phyloP scores from a whole-genome alignment of 176 grass and related monocot genomes.

The Musa acuminata region DNA sequence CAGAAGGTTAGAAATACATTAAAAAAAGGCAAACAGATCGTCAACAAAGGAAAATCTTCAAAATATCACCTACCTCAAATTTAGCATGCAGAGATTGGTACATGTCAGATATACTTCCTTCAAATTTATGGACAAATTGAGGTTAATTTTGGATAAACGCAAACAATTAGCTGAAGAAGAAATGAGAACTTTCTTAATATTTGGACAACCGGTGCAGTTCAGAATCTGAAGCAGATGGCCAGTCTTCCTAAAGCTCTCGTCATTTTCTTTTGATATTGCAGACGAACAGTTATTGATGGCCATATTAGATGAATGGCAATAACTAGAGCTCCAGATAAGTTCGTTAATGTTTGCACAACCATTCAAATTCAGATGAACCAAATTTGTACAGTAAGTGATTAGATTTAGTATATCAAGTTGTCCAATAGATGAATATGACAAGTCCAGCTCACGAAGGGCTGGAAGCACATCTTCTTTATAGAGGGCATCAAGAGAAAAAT shows the following conservation, averaged over 20 bases:
- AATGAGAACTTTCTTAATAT: conserved; percentile 82
- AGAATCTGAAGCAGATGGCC: conserved; percentile 65
- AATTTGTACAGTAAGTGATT: conserved; percentile 62
- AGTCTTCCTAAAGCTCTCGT: conserved; percentile 20
- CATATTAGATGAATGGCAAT: conserved; percentile 31
- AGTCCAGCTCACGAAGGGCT: conserved; percentile 70
- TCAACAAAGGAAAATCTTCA: background rate
- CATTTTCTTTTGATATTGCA: conserved; percentile 22
- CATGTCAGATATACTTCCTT: conserved; percentile 88
- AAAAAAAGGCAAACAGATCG: background rate
- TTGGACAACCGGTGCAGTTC: conserved; percentile 94
- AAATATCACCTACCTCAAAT: conserved; percentile 53
- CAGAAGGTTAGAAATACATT: background rate
- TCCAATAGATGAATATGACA: conserved; percentile 88
- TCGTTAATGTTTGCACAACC: conserved; percentile 78
- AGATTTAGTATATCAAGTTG: conserved; percentile 61
- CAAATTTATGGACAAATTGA: conserved; percentile 84
- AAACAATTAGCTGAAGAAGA: conserved; percentile 56
- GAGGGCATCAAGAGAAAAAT: conserved; percentile 75
- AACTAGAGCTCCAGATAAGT: conserved; percentile 48
- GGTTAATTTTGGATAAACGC: conserved; percentile 77
- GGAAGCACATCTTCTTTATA: conserved; percentile 72
- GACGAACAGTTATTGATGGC: conserved; percentile 35
- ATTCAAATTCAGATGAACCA: conserved; percentile 84
- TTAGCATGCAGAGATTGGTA: conserved; percentile 58